Percentiles rank a stretch among this genome's conserved stretches.
These are phyloP conservation scores for Leonotis leonurus DNA, from an alignment of 257 asterid species.

Conservation along the genomic window DNA sequence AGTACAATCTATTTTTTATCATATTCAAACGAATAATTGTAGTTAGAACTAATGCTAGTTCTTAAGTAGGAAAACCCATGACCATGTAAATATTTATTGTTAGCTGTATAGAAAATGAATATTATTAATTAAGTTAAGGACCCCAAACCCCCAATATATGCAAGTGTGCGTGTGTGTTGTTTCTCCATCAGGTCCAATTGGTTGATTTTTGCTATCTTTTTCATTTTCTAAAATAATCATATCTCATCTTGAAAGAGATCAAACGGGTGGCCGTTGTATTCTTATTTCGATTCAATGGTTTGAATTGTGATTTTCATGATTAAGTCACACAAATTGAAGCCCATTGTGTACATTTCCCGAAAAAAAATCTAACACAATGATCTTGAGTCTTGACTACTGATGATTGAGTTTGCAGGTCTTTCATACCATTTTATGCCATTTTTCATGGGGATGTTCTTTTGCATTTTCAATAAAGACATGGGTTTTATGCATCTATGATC, in stretches of 20 bases:
- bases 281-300: not conserved
- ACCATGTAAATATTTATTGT: not conserved
- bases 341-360: not conserved
- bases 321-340: not conserved
- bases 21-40: not conserved
- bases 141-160: not conserved
- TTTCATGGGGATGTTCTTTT: not conserved
- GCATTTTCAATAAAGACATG: not conserved
- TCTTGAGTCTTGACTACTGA: not conserved
- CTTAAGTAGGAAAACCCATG: not conserved
- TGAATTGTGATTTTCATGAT: not conserved
- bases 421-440: not conserved
- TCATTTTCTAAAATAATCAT: not conserved
- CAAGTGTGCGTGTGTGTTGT: too few species aligned
- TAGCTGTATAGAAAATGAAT: not conserved
- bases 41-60: not conserved
- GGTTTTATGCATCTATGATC: conserved; percentile 4
- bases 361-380: not conserved
- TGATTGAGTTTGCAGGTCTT: not conserved
- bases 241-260: not conserved
- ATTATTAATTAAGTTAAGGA: not conserved
- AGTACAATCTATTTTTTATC: too few species aligned
- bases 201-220: too few species aligned
- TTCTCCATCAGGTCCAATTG: too few species aligned
- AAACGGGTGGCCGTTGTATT: conserved; percentile 5